Base-by-base conservation (phyloP, 208 protist genomes). In the Leishmania braziliensis region DNA sequence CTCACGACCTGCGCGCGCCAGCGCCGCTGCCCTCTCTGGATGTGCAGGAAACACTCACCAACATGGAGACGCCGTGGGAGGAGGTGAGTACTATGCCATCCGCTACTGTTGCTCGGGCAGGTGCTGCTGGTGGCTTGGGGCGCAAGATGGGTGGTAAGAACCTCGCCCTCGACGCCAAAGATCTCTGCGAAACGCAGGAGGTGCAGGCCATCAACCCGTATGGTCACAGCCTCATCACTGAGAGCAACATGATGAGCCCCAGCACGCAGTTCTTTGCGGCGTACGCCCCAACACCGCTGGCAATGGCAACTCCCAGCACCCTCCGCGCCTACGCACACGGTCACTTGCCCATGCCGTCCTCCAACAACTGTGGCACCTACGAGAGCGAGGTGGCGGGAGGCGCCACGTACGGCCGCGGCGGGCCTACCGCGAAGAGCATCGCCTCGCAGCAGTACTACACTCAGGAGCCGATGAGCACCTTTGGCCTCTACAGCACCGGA, bases 381-480 rank as follows among this genome's bases (percentile, higher is more conserved):
- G 78, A 84, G 33, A 54, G 58, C 3, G 66, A 88, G 46, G 39
- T 83, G 69, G 51, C 65, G 51, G 77, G 79, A 33, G 54, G 76
- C 36, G 80, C 54, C 73, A 79, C 70, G 58, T 79, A 78, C 74
- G 75, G 48, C 73, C 56, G 79, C 26, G 75, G 70, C 33, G 69
- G 56, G 56, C 63, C 75, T 69, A 63, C 80, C 33, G 78, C 86
- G 9, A 84, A 84, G 75, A 92, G 88, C 75, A 88, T 94, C 60
- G 91, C 93, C 48, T 79, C 88, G 20, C 93, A 97, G 86, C 93
- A 97, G 83, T 95, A 95, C 89, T 95, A 97, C 88, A 95, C 92
- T 18, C 94, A 97, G 86, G 92, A 97, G 78, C 92, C 91, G 63
- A 91, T 95, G 77, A 90, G 89, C 86, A 73, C 88, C 65, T 97